phyloP scores from a whole-genome alignment of 441 rosid genomes.

The Lepidium campestre region DNA sequence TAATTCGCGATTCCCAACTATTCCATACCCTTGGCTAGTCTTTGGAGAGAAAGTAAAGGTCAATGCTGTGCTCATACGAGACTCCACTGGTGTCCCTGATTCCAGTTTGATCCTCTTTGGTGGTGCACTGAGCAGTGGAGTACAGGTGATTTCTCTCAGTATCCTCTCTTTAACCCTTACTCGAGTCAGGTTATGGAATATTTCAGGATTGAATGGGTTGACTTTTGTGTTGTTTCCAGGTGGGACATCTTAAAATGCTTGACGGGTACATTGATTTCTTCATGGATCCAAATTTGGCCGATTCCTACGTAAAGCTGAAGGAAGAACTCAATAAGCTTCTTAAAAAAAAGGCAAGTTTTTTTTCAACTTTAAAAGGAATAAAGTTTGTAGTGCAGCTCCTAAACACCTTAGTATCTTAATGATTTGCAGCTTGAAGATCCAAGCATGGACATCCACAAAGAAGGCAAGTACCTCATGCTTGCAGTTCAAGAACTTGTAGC shows the following conservation, averaged over 20 bases:
- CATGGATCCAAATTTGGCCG: slow-evolving; percentile 92
- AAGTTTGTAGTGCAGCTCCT: not conserved
- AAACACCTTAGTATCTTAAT: not conserved
- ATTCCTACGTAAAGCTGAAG: slow-evolving; percentile 73
- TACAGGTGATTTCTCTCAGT: slow-evolving; percentile 46
- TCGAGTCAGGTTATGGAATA: not conserved
- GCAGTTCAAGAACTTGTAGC: slow-evolving; percentile 90
- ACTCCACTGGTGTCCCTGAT: slow-evolving; percentile 96
- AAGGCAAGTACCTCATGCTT: slow-evolving; percentile 86
- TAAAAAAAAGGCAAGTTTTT: slow-evolving; percentile 56
- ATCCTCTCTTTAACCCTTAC: not conserved
- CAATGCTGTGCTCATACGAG: slow-evolving; percentile 85
- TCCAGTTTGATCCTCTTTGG: slow-evolving; percentile 88
- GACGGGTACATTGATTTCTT: slow-evolving; percentile 90
- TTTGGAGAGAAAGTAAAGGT: slow-evolving; percentile 98
- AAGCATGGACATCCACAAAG: slow-evolving; percentile 66
- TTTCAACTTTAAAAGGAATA: not conserved
- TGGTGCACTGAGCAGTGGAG: slow-evolving; percentile 66
- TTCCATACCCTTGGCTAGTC: slow-evolving; percentile 96
- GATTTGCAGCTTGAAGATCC: slow-evolving; percentile 73
- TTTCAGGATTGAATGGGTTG: not conserved
- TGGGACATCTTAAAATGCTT: slow-evolving; percentile 93
- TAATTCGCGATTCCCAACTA: slow-evolving; percentile 80
- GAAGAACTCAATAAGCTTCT: slow-evolving; percentile 80
- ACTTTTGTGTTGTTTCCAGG: slow-evolving; percentile 37